These are phyloP conservation scores for Spathaspora girioi DNA, from an alignment of 805 yeast genomes.

Conservation along the genomic window DNA sequence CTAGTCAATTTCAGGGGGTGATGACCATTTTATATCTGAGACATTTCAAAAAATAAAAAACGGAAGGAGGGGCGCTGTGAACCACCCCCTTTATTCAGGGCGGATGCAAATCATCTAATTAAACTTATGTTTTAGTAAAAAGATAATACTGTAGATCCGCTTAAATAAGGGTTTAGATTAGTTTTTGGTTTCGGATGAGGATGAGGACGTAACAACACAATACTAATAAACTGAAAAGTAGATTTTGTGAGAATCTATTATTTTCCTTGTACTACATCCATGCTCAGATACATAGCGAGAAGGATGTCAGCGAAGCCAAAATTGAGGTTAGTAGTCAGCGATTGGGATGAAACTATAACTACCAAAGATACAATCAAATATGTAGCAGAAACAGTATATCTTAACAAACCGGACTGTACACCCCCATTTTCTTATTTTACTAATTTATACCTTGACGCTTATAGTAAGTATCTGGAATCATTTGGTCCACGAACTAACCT, in stretches of 20 bases:
- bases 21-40: too few species aligned
- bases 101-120: not conserved
- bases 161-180: not conserved
- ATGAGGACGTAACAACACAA: not conserved
- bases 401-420: slow-evolving; percentile 28
- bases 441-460: slow-evolving; percentile 36
- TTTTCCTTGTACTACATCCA: not conserved
- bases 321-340: slow-evolving; percentile 36
- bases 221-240: not conserved
- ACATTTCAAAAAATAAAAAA: not conserved
- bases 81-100: not conserved
- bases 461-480: slow-evolving; percentile 22
- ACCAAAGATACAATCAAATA: slow-evolving; percentile 49
- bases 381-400: slow-evolving; percentile 48
- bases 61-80: not conserved
- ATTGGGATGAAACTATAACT: slow-evolving; percentile 70
- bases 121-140: too few species aligned
- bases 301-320: not conserved
- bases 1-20: not conserved
- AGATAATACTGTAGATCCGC: too few species aligned
- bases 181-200: not conserved
- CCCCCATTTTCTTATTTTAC: slow-evolving; percentile 43
- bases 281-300: not conserved
- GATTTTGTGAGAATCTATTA: not conserved
- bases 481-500: slow-evolving; percentile 30